A percentile compares a stretch with the other conserved stretches of the same genome.
phyloP scores from a whole-genome alignment of 2,329 filamentous ascomycete genomes.

The Aureobasidium zeae region DNA sequence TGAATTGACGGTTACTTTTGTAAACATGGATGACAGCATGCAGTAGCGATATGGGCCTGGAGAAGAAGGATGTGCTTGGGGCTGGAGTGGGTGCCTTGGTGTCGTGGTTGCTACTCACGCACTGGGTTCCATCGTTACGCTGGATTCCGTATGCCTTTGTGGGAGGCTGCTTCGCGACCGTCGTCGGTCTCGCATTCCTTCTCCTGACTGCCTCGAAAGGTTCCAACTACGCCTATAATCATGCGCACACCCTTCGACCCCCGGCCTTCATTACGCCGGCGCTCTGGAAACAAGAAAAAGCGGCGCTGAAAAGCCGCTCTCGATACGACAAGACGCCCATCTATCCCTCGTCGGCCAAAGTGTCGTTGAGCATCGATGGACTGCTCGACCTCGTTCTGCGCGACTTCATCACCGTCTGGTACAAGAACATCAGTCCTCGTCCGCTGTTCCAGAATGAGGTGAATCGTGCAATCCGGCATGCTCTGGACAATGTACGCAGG shows the following conservation, averaged over 20 bases:
- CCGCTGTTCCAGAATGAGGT: slow-evolving; percentile 77
- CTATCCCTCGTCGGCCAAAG: slow-evolving; percentile 63
- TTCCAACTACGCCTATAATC: slow-evolving; percentile 47
- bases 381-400: slow-evolving; percentile 66
- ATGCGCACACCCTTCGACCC: slow-evolving; percentile 30
- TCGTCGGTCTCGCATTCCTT: slow-evolving; percentile 48
- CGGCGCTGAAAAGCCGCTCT: slow-evolving; percentile 55
- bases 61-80: slow-evolving; percentile 61
- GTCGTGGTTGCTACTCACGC: slow-evolving; percentile 77
- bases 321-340: slow-evolving; percentile 61
- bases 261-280: slow-evolving; percentile 22
- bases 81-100: slow-evolving; percentile 64
- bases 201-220: slow-evolving; percentile 54
- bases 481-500: slow-evolving; percentile 61
- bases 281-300: slow-evolving; percentile 62
- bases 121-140: slow-evolving; percentile 73
- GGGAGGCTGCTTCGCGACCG: slow-evolving; percentile 51
- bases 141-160: slow-evolving; percentile 80
- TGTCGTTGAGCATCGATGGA: slow-evolving; percentile 72
- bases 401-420: slow-evolving; percentile 87
- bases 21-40: slow-evolving; percentile 12
- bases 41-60: slow-evolving; percentile 50
- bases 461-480: slow-evolving; percentile 66
- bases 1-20: no score
- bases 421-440: slow-evolving; percentile 71